Evolutionary conservation across 371 early-diverging fungal species (phyloP).

Genomic region (Mortierella sp.): DNA sequence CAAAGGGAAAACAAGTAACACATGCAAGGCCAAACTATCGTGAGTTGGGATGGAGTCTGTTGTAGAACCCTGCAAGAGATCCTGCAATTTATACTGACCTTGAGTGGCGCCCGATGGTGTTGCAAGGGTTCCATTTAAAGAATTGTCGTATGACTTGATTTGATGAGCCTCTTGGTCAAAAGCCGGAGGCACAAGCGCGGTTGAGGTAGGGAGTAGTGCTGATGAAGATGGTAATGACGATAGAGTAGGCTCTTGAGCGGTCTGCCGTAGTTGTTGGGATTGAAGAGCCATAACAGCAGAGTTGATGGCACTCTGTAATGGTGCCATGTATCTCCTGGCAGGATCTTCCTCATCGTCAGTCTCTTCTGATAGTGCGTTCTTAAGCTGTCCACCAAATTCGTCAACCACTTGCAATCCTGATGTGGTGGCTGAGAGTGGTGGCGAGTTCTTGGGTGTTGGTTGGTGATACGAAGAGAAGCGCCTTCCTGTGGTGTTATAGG

Average conservation of each 20-base stretch:
- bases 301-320: constrained; percentile 40
- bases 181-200: constrained; percentile 2
- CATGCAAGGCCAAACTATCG: neutral
- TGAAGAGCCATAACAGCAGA: constrained; percentile 48
- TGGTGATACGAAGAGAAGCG: constrained; percentile 55
- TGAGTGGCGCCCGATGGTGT: neutral
- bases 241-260: neutral
- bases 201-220: neutral
- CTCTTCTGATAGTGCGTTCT: constrained; percentile 35
- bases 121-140: neutral
- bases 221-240: neutral
- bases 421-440: constrained; percentile 44
- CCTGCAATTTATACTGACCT: constrained; percentile 2
- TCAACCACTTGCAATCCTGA: constrained; percentile 26
- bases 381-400: constrained; percentile 26
- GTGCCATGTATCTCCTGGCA: constrained; percentile 44
- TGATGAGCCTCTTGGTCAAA: neutral
- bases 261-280: constrained; percentile 19
- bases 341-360: constrained; percentile 48
- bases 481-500: constrained; percentile 37
- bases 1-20: constrained; percentile 5
- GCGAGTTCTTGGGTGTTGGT: constrained; percentile 56
- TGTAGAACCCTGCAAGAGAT: neutral
- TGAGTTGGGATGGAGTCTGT: neutral
- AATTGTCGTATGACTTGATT: neutral